Conservation (phyloP, 495 filamentous ascomycete genomes). For the Podospora anserina region DNA sequence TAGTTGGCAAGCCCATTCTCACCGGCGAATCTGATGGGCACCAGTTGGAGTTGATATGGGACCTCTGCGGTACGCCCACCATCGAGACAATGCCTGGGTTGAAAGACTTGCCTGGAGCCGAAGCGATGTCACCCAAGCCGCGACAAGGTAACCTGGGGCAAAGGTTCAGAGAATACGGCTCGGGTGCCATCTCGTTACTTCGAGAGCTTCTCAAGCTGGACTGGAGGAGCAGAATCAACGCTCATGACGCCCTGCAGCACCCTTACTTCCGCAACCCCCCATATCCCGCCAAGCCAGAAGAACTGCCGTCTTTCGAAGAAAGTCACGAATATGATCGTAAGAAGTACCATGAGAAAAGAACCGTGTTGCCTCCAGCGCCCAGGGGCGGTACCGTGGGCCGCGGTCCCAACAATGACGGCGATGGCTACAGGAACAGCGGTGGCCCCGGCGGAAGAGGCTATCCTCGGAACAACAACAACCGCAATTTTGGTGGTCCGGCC, state of each 20-base stretch:
- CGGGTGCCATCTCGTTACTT: conserved; percentile 70
- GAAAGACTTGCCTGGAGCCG: conserved; percentile 73
- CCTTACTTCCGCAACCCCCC: conserved; percentile 82
- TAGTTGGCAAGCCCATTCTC: conserved; percentile 88
- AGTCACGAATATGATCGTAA: conserved; percentile 93
- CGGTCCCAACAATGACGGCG: conserved; percentile 53
- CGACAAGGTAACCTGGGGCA: conserved; percentile 64
- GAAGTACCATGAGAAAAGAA: conserved; percentile 77
- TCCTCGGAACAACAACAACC: conserved; percentile 31
- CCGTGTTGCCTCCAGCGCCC: conserved; percentile 79
- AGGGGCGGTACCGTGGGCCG: conserved; percentile 83
- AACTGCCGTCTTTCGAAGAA: conserved; percentile 85
- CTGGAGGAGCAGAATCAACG: conserved; percentile 84
- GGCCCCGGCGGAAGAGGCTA: conserved; percentile 38
- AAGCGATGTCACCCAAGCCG: conserved; percentile 63
- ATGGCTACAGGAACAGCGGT: conserved; percentile 41
- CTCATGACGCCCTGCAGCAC: conserved; percentile 89
- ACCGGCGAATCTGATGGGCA: conserved; percentile 83
- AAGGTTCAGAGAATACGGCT: conserved; percentile 64
- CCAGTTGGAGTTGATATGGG: conserved; percentile 88
- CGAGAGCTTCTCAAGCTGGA: conserved; percentile 82
- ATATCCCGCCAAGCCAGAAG: conserved; percentile 72
- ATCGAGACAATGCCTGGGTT: conserved; percentile 94
- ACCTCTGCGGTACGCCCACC: conserved; percentile 86
- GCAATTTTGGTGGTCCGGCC: conserved; percentile 23